phyloP scores from a whole-genome alignment of 2,329 filamentous ascomycete genomes.

The Hypoxylon sp. region DNA sequence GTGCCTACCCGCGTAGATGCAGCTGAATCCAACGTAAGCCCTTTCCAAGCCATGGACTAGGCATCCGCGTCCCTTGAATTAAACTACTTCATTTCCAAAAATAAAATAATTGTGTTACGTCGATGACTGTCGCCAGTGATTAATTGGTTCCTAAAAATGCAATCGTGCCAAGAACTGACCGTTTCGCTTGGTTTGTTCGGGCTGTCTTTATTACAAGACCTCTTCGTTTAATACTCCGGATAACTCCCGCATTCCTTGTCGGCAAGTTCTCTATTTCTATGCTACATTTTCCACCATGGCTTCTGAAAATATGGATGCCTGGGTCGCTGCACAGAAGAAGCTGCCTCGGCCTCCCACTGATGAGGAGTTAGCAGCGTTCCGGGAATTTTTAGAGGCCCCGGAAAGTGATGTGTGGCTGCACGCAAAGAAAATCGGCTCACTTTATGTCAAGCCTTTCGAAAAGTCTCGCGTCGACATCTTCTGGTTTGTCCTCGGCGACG shows the following conservation, averaged over 20 bases:
- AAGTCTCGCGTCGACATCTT: slow-evolving; percentile 29
- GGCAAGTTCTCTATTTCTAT: background rate
- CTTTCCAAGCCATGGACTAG: background rate
- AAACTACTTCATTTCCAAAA: slow-evolving; percentile 6
- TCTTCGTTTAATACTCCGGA: background rate
- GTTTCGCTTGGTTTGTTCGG: background rate
- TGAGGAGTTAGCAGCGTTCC: slow-evolving; percentile 21
- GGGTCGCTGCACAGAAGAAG: slow-evolving; percentile 25
- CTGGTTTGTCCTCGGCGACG: slow-evolving; percentile 31
- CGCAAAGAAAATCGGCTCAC: slow-evolving; percentile 18
- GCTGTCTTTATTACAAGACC: background rate
- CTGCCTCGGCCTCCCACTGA: slow-evolving; percentile 24
- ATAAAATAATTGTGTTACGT: background rate
- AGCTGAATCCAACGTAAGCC: slow-evolving; percentile 4
- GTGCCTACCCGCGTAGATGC: too few relatives aligned
- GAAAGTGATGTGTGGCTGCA: slow-evolving; percentile 21
- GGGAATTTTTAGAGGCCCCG: slow-evolving; percentile 20
- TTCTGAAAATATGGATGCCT: slow-evolving; percentile 25
- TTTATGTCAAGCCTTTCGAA: slow-evolving; percentile 29
- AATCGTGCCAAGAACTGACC: background rate
- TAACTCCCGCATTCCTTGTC: background rate
- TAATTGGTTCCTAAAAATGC: background rate
- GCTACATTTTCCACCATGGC: slow-evolving; percentile 15
- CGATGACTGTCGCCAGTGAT: background rate
- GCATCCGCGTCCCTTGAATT: background rate